phyloP scores from a whole-genome alignment of 1,284 basidiomycete genomes.

The Mrakiaceae sp. region DNA sequence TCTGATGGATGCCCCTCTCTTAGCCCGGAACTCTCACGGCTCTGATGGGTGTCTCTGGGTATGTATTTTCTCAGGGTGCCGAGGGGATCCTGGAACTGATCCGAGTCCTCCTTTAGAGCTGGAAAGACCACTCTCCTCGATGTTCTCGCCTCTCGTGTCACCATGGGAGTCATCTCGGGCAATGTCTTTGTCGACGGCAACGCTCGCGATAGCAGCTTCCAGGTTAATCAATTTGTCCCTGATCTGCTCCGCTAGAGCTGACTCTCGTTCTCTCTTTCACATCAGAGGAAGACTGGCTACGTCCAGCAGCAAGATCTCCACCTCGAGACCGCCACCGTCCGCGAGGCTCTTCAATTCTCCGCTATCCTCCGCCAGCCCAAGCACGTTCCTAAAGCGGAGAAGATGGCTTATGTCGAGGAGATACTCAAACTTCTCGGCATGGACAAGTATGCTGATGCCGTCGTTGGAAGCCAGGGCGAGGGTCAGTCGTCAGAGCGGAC shows the following conservation, averaged over 20 bases:
- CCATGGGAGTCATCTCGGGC: constrained; percentile 40
- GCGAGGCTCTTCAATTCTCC: constrained; percentile 72
- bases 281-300: constrained; percentile 45
- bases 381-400: constrained; percentile 54
- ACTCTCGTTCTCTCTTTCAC: neutral
- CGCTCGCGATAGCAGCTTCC: constrained; percentile 59
- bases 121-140: constrained; percentile 43
- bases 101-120: constrained; percentile 24
- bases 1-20: too few species aligned
- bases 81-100: too few species aligned
- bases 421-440: constrained; percentile 70
- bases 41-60: constrained; percentile 49
- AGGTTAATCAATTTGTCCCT: constrained; percentile 36
- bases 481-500: constrained; percentile 19
- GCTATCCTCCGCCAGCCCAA: constrained; percentile 68
- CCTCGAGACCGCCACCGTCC: constrained; percentile 55
- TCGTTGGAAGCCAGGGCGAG: constrained; percentile 58
- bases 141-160: constrained; percentile 44
- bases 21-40: constrained; percentile 44
- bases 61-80: constrained; percentile 27
- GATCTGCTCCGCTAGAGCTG: neutral
- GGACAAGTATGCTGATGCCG: constrained; percentile 55
- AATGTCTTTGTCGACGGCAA: constrained; percentile 59
- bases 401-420: constrained; percentile 67
- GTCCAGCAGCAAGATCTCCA: constrained; percentile 74